phyloP scores from a whole-genome alignment of 2,329 filamentous ascomycete genomes.

The Hypoxylon sp. region DNA sequence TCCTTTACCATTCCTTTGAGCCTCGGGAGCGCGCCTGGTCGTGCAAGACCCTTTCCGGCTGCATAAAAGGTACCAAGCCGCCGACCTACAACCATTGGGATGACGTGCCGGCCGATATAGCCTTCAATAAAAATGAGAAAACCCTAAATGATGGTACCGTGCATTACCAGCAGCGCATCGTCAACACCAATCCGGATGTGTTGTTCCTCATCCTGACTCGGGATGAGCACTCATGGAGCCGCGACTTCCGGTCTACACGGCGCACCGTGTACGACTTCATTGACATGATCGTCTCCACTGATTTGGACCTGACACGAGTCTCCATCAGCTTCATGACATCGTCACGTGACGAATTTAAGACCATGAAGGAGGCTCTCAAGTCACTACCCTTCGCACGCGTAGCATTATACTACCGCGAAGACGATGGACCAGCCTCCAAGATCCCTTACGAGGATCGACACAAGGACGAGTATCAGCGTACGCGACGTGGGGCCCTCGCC shows the following conservation, averaged over 20 bases:
- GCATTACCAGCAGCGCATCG: constrained; percentile 38
- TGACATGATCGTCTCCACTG: constrained; percentile 41
- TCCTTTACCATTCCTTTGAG: constrained; percentile 43
- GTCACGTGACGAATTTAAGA: constrained; percentile 40
- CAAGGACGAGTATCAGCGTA: constrained; percentile 37
- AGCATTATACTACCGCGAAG: constrained; percentile 37
- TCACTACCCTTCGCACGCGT: constrained; percentile 42
- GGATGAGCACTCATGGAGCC: constrained; percentile 43
- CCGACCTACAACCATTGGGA: constrained; percentile 41
- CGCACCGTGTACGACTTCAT: constrained; percentile 45
- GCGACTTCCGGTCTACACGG: constrained; percentile 41
- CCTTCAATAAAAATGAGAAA: constrained; percentile 34
- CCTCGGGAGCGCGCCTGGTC: constrained; percentile 41
- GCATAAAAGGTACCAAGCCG: constrained; percentile 34
- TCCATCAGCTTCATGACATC: constrained; percentile 43
- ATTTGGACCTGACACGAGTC: constrained; percentile 39
- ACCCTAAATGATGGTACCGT: constrained; percentile 40
- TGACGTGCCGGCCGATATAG: constrained; percentile 31
- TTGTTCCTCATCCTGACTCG: constrained; percentile 43
- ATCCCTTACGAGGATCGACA: constrained; percentile 39
- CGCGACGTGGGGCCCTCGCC: constrained; percentile 43
- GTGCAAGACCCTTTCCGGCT: constrained; percentile 42
- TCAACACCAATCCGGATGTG: constrained; percentile 35
- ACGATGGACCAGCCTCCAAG: constrained; percentile 21
- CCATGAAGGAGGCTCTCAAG: constrained; percentile 35